Evolutionary conservation across 75 land plant species (phyloP), one percentile per base, ranked within the genome.

Genomic region (Isoetes taiwanensis): DNA sequence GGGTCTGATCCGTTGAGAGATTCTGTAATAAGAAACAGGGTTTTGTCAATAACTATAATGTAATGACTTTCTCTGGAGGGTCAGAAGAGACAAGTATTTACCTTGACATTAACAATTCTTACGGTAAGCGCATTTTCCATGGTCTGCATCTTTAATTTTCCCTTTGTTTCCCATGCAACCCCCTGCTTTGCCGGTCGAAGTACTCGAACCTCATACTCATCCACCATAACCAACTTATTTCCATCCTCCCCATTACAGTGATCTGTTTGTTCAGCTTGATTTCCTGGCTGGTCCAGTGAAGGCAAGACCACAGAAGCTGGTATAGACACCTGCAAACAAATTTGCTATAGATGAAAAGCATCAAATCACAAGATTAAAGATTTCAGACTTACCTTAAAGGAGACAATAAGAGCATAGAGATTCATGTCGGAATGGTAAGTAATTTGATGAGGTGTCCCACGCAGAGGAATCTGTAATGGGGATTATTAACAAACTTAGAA

Each of bases 371-470:
- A 46, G 50, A 19, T 5, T 5, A 8, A 46, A 46, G 4, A 46
- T 23, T 3, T 54, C 23, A 10, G 14, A 12, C 57, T 4, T 26
- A 94, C 99, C 28, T 90, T 80, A 63, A 74, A 66, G 30, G 99
- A 94, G 43, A 94, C 67, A 21, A 88, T 88, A 38, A 94, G 64
- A n/a, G 96, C 78, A 58, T 94, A 94, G 12, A 94, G 57, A 67
- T 89, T 89, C 69, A 66, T 78, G 57, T 94, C 96, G 10, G 88
- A 72, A 76, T 70, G 79, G 73, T 84, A 88, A 2, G 99, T 77
- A 17, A 94, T 78, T 61, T 94, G 99, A 70, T 94, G 99, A 31
- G 99, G 99, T 59, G 99, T 84, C 21, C 84, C 90, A 56, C 62
- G 79, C 52, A 94, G 59, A 41, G 99, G 90, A 61, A 94, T 74